phyloP scores from a whole-genome alignment of 306 rosid genomes.

The Citrullus colocynthis region DNA sequence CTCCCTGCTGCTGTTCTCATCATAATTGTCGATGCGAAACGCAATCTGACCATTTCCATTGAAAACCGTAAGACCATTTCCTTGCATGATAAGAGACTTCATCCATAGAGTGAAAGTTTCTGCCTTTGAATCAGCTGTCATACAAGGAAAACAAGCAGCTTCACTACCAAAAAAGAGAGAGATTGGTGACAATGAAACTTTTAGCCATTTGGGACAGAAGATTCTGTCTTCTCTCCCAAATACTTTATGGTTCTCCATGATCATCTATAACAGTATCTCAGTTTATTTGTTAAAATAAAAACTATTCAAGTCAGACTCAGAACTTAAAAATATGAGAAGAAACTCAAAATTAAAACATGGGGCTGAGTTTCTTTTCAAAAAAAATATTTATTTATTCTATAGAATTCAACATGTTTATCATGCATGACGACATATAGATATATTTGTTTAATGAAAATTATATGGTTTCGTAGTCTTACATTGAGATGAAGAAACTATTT shows the following conservation, averaged over 20 bases:
- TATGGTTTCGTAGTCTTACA: neutral
- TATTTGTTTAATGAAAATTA: neutral
- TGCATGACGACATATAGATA: neutral
- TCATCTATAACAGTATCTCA: neutral
- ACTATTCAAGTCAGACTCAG: neutral
- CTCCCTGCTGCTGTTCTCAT: slow-evolving; percentile 17
- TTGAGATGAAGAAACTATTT: neutral
- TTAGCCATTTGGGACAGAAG: neutral
- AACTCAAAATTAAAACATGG: neutral
- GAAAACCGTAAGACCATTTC: slow-evolving; percentile 31
- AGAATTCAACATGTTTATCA: neutral
- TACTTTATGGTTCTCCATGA: slow-evolving; percentile 1
- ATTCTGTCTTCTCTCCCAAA: neutral
- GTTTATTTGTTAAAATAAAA: neutral
- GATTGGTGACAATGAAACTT: neutral
- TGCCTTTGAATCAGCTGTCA: slow-evolving; percentile 9
- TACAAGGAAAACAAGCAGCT: slow-evolving; percentile 3
- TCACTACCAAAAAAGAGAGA: neutral
- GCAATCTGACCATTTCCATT: slow-evolving; percentile 18
- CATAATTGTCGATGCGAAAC: slow-evolving; percentile 28
- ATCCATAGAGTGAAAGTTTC: slow-evolving; percentile 27
- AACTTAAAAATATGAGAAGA: neutral
- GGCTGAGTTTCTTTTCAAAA: neutral
- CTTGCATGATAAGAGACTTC: slow-evolving; percentile 31
- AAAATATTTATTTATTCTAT: neutral